These are phyloP conservation scores for Trametes polyzona DNA, from an alignment of 1,284 basidiomycete genomes.

Conservation along the genomic window DNA sequence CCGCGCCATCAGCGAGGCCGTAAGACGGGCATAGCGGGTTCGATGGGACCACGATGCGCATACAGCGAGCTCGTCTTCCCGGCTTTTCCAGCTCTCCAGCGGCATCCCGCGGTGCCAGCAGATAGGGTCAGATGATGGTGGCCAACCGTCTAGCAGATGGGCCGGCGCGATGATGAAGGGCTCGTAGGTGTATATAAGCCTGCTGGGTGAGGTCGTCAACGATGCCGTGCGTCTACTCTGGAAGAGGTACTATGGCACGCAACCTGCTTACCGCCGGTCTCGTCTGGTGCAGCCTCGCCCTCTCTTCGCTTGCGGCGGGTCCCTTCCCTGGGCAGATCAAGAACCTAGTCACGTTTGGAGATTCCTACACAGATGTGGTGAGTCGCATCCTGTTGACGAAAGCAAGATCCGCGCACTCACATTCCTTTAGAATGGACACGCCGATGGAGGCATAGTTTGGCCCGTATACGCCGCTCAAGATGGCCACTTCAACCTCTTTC, in stretches of 20 bases:
- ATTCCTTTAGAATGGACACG: slow-evolving; percentile 23
- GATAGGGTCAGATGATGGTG: slow-evolving; percentile 7
- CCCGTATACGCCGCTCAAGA: slow-evolving; percentile 47
- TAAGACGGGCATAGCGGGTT: background rate
- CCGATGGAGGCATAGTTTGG: slow-evolving; percentile 46
- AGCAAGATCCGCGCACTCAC: background rate
- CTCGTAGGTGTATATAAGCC: no score
- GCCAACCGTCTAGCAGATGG: no score
- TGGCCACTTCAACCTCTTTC: slow-evolving; percentile 42
- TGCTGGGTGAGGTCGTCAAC: background rate
- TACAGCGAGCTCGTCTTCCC: background rate
- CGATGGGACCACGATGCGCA: background rate
- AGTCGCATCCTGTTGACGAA: slow-evolving; percentile 2
- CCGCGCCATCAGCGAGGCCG: slow-evolving; percentile 2
- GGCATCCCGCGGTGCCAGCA: background rate
- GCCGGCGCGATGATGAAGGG: no score
- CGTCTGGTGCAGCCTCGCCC: background rate
- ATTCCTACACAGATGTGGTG: slow-evolving; percentile 49
- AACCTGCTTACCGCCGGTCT: background rate
- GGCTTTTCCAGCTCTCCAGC: background rate
- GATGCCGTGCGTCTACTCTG: no score
- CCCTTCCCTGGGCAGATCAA: slow-evolving; percentile 41
- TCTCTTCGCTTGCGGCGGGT: slow-evolving; percentile 18
- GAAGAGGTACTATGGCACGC: no score
- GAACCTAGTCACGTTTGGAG: slow-evolving; percentile 49